phyloP scores from a whole-genome alignment of 495 filamentous ascomycete species.

The Aeminium ludgeri region DNA sequence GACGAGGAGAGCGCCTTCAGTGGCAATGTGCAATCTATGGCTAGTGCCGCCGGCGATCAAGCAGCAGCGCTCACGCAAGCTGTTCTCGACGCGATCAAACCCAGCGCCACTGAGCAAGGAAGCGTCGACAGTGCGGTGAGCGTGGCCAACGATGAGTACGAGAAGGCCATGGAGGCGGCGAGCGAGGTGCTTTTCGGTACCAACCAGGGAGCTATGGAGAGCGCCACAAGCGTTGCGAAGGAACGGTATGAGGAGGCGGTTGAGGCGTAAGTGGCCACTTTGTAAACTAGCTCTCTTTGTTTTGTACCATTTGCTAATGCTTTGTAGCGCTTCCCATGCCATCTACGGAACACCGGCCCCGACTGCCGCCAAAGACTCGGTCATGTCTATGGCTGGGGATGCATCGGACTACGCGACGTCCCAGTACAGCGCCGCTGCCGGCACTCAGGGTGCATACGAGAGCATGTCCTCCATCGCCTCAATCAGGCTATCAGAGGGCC shows the following conservation, averaged over 20 bases:
- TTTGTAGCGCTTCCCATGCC: conserved; percentile 37
- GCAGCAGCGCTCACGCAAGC: conserved; percentile 36
- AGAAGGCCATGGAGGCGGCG: conserved; percentile 38
- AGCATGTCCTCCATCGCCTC: conserved; percentile 49
- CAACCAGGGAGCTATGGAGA: conserved; percentile 33
- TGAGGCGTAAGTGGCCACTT: not conserved
- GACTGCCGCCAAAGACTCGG: conserved; percentile 1
- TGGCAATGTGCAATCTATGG: conserved; percentile 34
- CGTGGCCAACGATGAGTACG: conserved; percentile 38
- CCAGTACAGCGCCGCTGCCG: conserved; percentile 43
- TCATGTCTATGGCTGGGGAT: conserved; percentile 14
- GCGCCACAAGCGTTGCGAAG: conserved; percentile 34
- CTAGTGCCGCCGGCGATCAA: conserved; percentile 32
- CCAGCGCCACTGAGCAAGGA: conserved; percentile 26
- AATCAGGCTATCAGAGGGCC: conserved; percentile 44
- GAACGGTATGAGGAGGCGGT: conserved; percentile 38
- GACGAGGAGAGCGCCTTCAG: conserved; percentile 33
- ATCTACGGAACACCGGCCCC: conserved; percentile 45
- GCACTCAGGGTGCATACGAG: conserved; percentile 33
- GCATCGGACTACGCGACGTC: conserved; percentile 32
- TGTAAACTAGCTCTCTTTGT: not conserved
- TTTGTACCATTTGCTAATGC: conserved; percentile 6
- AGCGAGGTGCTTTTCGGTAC: conserved; percentile 42
- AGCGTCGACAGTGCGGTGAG: conserved; percentile 30
- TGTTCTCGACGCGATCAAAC: conserved; percentile 34